phyloP scores from a whole-genome alignment of 73 alveolate species.

The Tetrahymena borealis region DNA sequence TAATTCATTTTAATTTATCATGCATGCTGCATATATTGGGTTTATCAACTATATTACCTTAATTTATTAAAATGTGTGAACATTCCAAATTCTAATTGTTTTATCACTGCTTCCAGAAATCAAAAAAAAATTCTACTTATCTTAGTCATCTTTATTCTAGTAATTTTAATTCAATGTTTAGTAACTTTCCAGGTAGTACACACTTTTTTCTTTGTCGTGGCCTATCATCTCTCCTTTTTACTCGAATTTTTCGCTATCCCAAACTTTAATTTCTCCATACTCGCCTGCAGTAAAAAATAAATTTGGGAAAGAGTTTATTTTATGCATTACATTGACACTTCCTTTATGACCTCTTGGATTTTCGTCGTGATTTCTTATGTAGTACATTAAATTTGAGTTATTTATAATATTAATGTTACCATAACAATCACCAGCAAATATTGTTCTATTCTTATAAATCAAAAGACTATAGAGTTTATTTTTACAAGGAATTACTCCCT shows the following conservation, averaged over 20 bases:
- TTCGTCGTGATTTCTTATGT: neutral
- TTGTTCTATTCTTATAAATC: neutral
- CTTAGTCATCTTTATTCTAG: neutral
- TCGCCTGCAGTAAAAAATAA: neutral
- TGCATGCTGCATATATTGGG: neutral
- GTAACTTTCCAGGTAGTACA: neutral
- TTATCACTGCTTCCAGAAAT: neutral
- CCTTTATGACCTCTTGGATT: neutral
- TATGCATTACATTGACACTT: neutral
- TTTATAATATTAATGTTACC: neutral
- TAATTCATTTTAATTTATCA: neutral
- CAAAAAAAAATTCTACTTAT: neutral
- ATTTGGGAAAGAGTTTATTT: neutral
- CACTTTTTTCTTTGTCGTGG: neutral
- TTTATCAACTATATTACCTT: neutral
- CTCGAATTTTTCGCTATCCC: neutral
- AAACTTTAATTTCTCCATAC: neutral
- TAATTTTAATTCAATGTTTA: neutral
- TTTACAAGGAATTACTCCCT: neutral
- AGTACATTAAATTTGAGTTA: neutral
- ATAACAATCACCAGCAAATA: neutral
- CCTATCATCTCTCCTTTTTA: neutral
- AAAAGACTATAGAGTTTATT: neutral
- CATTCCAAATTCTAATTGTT: neutral
- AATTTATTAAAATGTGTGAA: neutral